phyloP scores from a whole-genome alignment of 129 eudicot genomes.

The Chrysanthemum lavandulifolium region DNA sequence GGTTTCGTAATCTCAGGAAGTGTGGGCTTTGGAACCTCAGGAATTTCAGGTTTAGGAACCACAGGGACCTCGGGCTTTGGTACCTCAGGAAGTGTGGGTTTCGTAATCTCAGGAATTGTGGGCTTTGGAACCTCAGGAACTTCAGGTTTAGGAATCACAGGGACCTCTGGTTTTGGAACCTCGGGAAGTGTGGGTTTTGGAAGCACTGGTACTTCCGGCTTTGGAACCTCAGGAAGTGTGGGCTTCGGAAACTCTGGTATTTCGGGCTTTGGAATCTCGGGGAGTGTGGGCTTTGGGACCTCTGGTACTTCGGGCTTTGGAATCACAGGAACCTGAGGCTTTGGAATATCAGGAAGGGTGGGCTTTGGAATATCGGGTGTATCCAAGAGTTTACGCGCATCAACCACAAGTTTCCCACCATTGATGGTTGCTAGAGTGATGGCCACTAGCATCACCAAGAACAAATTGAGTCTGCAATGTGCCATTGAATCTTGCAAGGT shows the following conservation, averaged over 20 bases:
- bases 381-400: slow-evolving; percentile 25
- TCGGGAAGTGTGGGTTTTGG: neutral
- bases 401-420: too few species aligned
- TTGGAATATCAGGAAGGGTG: neutral
- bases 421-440: too few species aligned
- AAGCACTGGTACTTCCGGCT: too few species aligned
- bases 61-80: too few species aligned
- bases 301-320: slow-evolving; percentile 3
- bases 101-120: slow-evolving; percentile 5
- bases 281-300: too few species aligned
- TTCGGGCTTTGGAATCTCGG: too few species aligned
- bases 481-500: too few species aligned
- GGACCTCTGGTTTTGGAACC: slow-evolving; percentile 9
- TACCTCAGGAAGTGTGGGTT: neutral
- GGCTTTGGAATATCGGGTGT: slow-evolving; percentile 18
- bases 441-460: too few species aligned
- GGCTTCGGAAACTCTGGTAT: too few species aligned
- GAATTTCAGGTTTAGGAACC: too few species aligned
- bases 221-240: too few species aligned
- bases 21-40: neutral
- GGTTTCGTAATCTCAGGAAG: slow-evolving; percentile 29
- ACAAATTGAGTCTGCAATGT: too few species aligned
- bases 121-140: slow-evolving; percentile 20
- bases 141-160: neutral
- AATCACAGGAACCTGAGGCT: slow-evolving; percentile 14